phyloP scores from a whole-genome alignment of 116 monocot genomes.

The Thalassia testudinum region DNA sequence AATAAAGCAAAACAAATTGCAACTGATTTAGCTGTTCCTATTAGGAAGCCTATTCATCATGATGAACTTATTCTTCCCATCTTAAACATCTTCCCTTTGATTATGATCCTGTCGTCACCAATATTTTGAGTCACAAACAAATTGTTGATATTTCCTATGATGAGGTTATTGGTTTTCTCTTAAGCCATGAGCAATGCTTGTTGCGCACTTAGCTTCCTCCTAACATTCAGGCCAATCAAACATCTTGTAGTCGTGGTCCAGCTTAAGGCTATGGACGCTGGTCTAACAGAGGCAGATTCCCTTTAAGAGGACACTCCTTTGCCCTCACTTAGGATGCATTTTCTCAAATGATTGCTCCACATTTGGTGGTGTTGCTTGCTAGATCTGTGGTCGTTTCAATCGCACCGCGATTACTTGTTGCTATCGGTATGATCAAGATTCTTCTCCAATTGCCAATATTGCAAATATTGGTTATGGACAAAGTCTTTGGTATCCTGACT shows the following conservation, averaged over 20 bases:
- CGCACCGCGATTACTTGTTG: background rate
- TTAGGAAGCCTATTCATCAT: background rate
- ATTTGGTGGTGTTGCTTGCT: background rate
- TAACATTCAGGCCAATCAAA: background rate
- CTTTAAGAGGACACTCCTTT: too few relatives aligned
- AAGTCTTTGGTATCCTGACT: background rate
- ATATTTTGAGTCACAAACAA: background rate
- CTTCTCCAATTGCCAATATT: background rate
- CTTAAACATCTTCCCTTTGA: background rate
- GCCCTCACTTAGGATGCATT: too few relatives aligned
- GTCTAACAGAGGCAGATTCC: background rate
- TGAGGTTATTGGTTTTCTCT: background rate
- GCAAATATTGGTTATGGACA: too few relatives aligned
- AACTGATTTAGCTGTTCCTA: background rate
- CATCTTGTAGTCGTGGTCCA: background rate
- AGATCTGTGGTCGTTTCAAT: background rate
- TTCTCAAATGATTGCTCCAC: background rate
- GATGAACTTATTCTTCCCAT: background rate
- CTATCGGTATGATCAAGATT: background rate
- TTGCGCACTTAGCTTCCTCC: background rate
- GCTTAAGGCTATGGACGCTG: background rate
- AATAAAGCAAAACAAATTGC: background rate
- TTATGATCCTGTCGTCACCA: background rate
- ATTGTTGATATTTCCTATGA: background rate
- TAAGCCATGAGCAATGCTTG: background rate